Evolutionary conservation across 148 eudicot genomes (phyloP).

Genomic region (Diospyros lotus): DNA sequence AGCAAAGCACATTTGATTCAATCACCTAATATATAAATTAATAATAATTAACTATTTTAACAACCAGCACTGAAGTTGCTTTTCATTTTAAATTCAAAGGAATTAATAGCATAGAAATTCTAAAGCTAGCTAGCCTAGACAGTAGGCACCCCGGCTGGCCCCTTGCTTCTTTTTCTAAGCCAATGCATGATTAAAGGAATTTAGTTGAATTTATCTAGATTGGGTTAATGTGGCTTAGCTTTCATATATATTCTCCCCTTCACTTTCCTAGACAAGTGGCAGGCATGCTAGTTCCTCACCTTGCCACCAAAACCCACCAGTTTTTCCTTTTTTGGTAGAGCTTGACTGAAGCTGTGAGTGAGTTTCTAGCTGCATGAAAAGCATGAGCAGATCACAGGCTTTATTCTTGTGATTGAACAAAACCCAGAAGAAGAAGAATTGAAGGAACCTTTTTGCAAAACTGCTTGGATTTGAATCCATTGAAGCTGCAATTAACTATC

Average conservation of each 20-base stretch:
- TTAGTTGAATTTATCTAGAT: conserved; percentile 29
- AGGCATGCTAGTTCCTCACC: conserved; percentile 47
- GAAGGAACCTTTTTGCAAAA: conserved; percentile 15
- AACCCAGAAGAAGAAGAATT: not conserved
- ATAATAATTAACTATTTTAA: conserved; percentile 17
- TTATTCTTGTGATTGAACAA: conserved; percentile 14
- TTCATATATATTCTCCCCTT: conserved; percentile 30
- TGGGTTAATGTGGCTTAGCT: conserved; percentile 13
- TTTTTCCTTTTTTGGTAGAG: conserved; percentile 15
- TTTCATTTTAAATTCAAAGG: conserved; percentile 14
- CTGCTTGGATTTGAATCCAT: conserved; percentile 10
- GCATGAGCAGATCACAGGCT: conserved; percentile 20
- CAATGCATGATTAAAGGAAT: conserved; percentile 58
- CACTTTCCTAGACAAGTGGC: conserved; percentile 39
- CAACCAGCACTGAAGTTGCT: conserved; percentile 27
- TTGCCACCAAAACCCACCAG: conserved; percentile 31
- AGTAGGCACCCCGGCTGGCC: not conserved
- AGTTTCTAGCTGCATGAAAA: conserved; percentile 24
- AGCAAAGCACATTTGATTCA: too few relatives aligned
- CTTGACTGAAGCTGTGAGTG: conserved; percentile 42
- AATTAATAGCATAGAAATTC: conserved; percentile 14
- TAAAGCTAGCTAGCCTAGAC: not conserved
- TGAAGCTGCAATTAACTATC: not conserved
- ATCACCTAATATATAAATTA: not conserved
- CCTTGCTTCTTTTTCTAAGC: conserved; percentile 14